Percentiles rank a stretch among this genome's conserved stretches.
phyloP scores from a whole-genome alignment of 1,284 basidiomycete species.

The Schizopora paradoxa region DNA sequence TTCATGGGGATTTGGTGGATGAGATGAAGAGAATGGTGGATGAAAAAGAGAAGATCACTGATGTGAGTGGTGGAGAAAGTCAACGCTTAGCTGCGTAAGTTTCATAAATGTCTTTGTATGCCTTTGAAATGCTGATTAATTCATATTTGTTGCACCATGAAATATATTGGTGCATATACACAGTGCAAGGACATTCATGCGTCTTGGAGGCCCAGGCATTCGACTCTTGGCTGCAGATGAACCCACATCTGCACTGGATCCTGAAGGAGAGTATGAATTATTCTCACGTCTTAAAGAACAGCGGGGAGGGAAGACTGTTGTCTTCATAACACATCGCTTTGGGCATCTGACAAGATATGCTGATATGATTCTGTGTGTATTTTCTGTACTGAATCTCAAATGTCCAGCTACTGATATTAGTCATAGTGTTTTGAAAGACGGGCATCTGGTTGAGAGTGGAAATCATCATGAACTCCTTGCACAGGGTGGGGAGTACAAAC shows the following conservation, averaged over 20 bases:
- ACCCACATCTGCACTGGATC: conserved; percentile 34
- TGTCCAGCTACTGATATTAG: neutral
- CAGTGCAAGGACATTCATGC: conserved; percentile 39
- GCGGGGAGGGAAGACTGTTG: conserved; percentile 30
- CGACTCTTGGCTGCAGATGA: conserved; percentile 38
- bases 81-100: conserved; percentile 39
- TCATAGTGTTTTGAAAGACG: conserved; percentile 57
- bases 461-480: conserved; percentile 46
- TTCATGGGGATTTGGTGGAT: neutral
- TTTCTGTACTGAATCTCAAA: neutral
- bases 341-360: conserved; percentile 32
- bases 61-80: conserved; percentile 36
- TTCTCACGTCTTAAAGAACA: conserved; percentile 28
- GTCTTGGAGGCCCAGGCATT: conserved; percentile 26
- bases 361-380: conserved; percentile 37
- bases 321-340: conserved; percentile 38
- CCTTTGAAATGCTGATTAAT: neutral
- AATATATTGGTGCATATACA: neutral
- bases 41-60: conserved; percentile 30
- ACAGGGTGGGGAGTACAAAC: conserved; percentile 45
- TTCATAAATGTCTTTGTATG: neutral
- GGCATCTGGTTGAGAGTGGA: conserved; percentile 46
- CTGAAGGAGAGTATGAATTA: conserved; percentile 32
- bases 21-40: conserved; percentile 25
- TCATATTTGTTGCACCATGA: neutral